Percentiles rank a stretch among this genome's conserved stretches.
Conservation (phyloP, 192 early-diverging fungal genomes). For the Tieghemiomyces parasiticus region DNA sequence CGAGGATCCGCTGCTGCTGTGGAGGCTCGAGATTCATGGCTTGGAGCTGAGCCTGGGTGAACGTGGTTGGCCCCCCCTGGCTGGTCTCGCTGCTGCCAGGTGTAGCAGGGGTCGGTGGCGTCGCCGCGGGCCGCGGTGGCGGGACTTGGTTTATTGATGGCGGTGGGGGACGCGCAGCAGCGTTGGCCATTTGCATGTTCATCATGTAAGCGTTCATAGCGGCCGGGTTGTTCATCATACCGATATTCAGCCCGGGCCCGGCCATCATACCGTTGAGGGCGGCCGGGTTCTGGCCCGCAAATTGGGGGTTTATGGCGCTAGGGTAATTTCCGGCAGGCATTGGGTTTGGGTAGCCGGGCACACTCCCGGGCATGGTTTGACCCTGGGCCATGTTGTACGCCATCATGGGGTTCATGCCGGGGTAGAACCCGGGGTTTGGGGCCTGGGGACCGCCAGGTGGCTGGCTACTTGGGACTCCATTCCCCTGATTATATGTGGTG, state of each 20-base stretch:
- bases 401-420: neutral
- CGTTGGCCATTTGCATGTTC: neutral
- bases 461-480: too few species aligned
- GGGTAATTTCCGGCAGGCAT: neutral
- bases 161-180: neutral
- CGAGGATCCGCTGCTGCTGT: neutral
- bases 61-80: neutral
- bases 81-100: neutral
- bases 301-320: neutral
- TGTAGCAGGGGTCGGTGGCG: neutral
- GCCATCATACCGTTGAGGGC: neutral
- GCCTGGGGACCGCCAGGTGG: too few species aligned
- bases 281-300: neutral
- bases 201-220: neutral
- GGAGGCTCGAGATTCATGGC: neutral
- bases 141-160: neutral
- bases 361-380: neutral
- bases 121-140: neutral
- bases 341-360: neutral
- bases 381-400: neutral
- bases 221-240: neutral
- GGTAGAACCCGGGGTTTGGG: too few species aligned
- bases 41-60: neutral
- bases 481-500: too few species aligned
- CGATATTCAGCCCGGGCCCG: neutral